Evolutionary conservation across 257 asterid species (phyloP).

Genomic region (Parsonsia alboflavescens): DNA sequence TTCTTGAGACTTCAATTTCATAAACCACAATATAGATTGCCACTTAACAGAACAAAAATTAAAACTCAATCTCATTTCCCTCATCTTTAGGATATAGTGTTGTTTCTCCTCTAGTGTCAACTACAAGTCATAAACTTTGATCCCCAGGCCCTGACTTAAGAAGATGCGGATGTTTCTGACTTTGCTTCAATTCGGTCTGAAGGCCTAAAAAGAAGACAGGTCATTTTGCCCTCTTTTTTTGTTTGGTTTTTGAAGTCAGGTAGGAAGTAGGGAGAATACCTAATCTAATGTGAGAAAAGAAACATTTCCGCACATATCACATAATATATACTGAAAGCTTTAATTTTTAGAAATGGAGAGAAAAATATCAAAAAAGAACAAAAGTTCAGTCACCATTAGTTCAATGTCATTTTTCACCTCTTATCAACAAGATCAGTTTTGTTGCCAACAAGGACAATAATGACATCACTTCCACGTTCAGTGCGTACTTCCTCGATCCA

Average conservation of each 20-base stretch:
- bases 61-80: not conserved
- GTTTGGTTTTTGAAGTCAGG: not conserved
- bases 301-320: too few relatives aligned
- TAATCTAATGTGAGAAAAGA: not conserved
- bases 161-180: too few relatives aligned
- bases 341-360: not conserved
- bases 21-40: not conserved
- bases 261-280: not conserved
- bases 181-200: too few relatives aligned
- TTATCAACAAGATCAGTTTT: conserved; percentile 93
- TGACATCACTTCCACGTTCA: conserved; percentile 76
- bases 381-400: not conserved
- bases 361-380: not conserved
- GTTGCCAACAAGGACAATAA: conserved; percentile 82
- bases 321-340: too few relatives aligned
- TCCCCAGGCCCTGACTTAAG: not conserved
- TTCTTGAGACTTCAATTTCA: not conserved
- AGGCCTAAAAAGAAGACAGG: too few relatives aligned
- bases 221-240: too few relatives aligned
- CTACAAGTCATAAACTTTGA: not conserved
- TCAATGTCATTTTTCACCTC: conserved; percentile 38
- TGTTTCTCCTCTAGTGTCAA: not conserved
- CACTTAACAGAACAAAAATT: not conserved
- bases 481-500: conserved; percentile 70
- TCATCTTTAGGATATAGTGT: not conserved